phyloP scores from a whole-genome alignment of 2,329 filamentous ascomycete genomes.

The Ceratocystis diversiconidia region DNA sequence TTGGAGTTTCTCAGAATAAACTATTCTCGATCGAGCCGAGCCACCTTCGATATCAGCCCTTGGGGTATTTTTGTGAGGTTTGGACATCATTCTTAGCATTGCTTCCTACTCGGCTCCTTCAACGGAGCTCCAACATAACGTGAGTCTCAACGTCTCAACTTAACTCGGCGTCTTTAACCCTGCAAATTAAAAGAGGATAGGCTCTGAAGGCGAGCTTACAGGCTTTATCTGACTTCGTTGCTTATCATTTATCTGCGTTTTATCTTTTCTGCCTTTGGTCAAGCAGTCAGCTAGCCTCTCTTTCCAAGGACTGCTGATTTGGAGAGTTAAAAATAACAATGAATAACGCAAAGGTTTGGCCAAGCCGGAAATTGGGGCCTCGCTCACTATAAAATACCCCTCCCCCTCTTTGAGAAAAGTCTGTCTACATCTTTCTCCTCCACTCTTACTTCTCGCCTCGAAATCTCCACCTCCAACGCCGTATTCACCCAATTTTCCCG shows the following conservation, averaged over 20 bases:
- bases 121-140: neutral
- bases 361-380: conserved; percentile 1
- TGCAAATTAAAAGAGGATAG: neutral
- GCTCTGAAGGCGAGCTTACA: neutral
- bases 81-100: neutral
- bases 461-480: neutral
- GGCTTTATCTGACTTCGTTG: neutral
- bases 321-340: neutral
- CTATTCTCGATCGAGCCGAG: neutral
- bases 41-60: neutral
- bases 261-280: neutral
- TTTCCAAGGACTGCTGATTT: neutral
- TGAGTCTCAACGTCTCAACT: neutral
- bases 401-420: neutral
- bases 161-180: neutral
- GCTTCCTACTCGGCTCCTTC: conserved; percentile 1
- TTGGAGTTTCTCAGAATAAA: neutral
- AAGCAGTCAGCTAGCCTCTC: neutral
- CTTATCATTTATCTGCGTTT: neutral
- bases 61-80: neutral
- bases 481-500: neutral
- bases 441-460: neutral
- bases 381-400: conserved; percentile 13
- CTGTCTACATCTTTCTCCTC: conserved; percentile 1
- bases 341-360: neutral